These are phyloP conservation scores for Mortierella sp. DNA, from an alignment of 371 early-diverging fungal species.

Conservation along the genomic window DNA sequence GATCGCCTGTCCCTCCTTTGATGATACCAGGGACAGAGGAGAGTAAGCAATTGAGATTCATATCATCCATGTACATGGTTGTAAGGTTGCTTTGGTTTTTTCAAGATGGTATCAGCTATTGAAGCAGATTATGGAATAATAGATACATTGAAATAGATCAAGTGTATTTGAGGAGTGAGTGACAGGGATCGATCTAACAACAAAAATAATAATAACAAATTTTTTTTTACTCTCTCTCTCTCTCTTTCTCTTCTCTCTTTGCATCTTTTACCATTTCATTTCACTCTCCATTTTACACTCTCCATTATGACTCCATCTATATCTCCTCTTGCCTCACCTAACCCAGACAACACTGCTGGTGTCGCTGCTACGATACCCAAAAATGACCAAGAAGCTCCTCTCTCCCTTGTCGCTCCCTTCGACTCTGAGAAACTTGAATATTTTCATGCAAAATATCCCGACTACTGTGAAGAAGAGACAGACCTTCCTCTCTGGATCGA, in stretches of 20 bases:
- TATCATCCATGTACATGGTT: no score
- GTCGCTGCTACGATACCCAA: not conserved
- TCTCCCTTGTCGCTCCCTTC: constrained; percentile 66
- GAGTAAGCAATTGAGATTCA: no score
- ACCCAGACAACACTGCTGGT: not conserved
- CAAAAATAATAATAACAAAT: not conserved
- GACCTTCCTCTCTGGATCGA: constrained; percentile 72
- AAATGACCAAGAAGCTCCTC: not conserved
- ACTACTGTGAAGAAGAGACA: constrained; percentile 36
- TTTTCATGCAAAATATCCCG: constrained; percentile 34
- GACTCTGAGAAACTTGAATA: constrained; percentile 59
- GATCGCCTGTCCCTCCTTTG: not conserved
- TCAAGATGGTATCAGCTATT: no score
- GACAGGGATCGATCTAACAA: no score
- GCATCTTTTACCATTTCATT: not conserved
- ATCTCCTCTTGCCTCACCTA: not conserved
- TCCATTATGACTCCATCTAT: not conserved
- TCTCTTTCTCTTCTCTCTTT: not conserved
- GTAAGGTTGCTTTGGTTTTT: no score
- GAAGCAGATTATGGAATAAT: no score
- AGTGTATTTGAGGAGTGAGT: not conserved
- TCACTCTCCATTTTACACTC: not conserved
- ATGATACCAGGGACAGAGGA: not conserved
- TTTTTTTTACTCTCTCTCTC: not conserved
- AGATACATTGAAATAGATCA: no score